Evolutionary conservation across 2,329 filamentous ascomycete species (phyloP).

Genomic region (Hortaea werneckii): DNA sequence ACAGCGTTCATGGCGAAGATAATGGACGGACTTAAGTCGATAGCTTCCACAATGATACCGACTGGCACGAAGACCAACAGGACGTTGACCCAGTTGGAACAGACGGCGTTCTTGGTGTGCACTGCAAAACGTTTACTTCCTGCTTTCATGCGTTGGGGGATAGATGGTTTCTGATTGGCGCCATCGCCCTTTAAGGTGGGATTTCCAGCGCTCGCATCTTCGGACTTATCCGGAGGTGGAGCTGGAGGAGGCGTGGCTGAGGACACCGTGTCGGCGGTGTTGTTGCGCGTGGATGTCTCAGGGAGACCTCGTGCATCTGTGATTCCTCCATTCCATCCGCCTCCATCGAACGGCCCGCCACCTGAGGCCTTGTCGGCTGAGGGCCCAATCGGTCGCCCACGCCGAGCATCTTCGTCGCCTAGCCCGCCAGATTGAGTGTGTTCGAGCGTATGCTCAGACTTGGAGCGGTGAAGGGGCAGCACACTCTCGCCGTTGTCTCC

Average conservation of each 20-base stretch:
- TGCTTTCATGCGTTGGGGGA: constrained; percentile 41
- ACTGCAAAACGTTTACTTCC: constrained; percentile 44
- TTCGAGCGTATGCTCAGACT: constrained; percentile 8
- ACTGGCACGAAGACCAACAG: constrained; percentile 69
- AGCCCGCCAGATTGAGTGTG: constrained; percentile 20
- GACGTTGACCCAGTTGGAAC: constrained; percentile 69
- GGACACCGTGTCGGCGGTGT: constrained; percentile 11
- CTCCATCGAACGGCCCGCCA: neutral
- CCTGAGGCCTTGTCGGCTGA: constrained; percentile 7
- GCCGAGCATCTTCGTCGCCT: constrained; percentile 14
- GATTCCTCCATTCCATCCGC: constrained; percentile 18
- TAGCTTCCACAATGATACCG: constrained; percentile 55
- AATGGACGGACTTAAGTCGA: constrained; percentile 30
- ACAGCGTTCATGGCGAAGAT: constrained; percentile 44
- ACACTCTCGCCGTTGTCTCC: constrained; percentile 22
- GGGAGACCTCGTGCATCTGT: constrained; percentile 17
- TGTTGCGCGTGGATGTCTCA: constrained; percentile 18
- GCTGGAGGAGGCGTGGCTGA: constrained; percentile 22
- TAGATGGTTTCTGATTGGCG: constrained; percentile 30
- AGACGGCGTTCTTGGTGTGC: constrained; percentile 48
- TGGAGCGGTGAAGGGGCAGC: constrained; percentile 16
- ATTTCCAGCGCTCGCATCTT: constrained; percentile 42
- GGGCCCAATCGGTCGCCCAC: constrained; percentile 18
- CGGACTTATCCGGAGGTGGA: constrained; percentile 35
- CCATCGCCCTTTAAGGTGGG: constrained; percentile 38